Base-by-base conservation (phyloP, 805 yeast genomes). In the Nakazawaea laoshanensis region DNA sequence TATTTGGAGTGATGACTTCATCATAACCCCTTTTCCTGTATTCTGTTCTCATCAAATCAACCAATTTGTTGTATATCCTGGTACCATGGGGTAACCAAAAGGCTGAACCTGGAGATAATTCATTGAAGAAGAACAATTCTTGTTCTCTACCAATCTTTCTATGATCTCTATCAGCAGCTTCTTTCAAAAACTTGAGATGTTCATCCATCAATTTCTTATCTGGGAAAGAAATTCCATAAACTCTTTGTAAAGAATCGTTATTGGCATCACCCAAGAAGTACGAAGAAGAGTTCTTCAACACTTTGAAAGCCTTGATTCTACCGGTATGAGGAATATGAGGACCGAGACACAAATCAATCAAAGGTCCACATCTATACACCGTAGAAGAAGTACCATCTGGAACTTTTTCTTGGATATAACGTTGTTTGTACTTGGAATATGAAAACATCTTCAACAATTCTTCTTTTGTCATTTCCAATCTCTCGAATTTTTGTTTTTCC, bases 21-120 rank as follows among this genome's bases (percentile, higher is more conserved):
- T 92, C 96, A 59, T 83, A 92, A 24, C 96, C 97, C 61, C 98
- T 81, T 62, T 74, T 77, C 53, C 81, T 77, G 64, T 92, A 92
- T 65, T 92, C 95, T 35, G 59, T 54, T 63, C 89, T 76, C 63
- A 92, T 55, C 59, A 86, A 61, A 20, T 83, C 87, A 47, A 77
- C 76, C 58, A 92, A 68, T 39, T 85, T 74, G 61, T 85, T 85
- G 72, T 92, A 92, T 54, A 92, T 92, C 65, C 97, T 82, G 30
- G 99, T 78, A 62, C 99, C 99, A 53, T 89, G 98, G 32, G 99
- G 99, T 50, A 92, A 72, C 97, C 97, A 92, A 76, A 92, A 92
- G 40, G 95, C 88, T 25, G 94, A 77, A 45, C 99, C 99, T 35
- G 99, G 99, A 13, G 96, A 84, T 81, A 89, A 64, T 61, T 92